Evolutionary conservation across 1,139 yeast species (phyloP).

Genomic region (Suhomyces guaymorum): DNA sequence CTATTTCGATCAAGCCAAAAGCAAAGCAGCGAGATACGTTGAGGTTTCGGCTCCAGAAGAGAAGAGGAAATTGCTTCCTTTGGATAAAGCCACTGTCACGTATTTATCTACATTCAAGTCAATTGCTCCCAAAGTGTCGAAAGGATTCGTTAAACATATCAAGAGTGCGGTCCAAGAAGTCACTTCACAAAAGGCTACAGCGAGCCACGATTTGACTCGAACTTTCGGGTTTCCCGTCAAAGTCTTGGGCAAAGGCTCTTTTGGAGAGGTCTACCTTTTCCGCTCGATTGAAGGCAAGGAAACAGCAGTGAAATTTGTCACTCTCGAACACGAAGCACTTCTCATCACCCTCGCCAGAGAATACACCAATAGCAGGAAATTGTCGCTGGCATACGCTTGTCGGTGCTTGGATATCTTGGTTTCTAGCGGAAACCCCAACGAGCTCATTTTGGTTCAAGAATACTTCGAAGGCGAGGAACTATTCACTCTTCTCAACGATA

Average conservation of each 20-base stretch:
- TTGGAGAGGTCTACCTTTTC: conserved; percentile 15
- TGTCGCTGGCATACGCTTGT: conserved; percentile 9
- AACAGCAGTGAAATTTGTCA: conserved; percentile 8
- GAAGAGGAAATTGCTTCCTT: neutral
- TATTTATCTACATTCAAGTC: neutral
- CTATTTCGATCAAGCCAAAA: neutral
- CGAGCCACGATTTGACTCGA: conserved; percentile 2
- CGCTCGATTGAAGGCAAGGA: neutral
- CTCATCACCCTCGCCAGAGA: conserved; percentile 6
- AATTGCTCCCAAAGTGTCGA: neutral
- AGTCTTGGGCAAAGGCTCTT: conserved; percentile 22
- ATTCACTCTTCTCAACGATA: conserved; percentile 5
- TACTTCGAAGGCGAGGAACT: conserved; percentile 13
- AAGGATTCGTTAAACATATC: too few relatives aligned
- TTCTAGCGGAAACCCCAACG: conserved; percentile 1
- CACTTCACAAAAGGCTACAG: too few relatives aligned
- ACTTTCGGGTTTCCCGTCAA: conserved; percentile 14
- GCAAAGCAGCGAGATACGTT: neutral
- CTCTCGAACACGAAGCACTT: neutral
- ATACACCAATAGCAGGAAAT: conserved; percentile 5
- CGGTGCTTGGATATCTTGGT: conserved; percentile 11
- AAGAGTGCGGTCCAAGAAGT: too few relatives aligned
- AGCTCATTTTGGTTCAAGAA: conserved; percentile 11
- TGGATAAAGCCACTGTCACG: neutral
- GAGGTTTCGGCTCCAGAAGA: neutral